phyloP scores from a whole-genome alignment of 192 early-diverging fungal genomes.

The Glomus cerebriforme region DNA sequence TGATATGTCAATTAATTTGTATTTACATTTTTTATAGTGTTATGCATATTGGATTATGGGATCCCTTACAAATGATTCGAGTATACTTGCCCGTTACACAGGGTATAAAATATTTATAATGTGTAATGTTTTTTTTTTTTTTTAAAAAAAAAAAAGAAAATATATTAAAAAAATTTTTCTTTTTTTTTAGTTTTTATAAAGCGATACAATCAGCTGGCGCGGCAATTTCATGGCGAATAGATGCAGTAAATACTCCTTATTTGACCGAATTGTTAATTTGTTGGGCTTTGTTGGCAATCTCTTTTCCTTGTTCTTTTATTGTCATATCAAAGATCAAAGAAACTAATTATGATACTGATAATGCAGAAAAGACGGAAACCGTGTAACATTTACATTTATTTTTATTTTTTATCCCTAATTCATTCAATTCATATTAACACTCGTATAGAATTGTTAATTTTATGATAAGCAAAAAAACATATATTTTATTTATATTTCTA shows the following conservation, averaged over 20 bases:
- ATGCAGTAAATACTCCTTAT: conserved; percentile 47
- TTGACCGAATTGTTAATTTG: conserved; percentile 43
- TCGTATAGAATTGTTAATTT: too few relatives aligned
- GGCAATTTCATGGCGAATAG: conserved; percentile 72
- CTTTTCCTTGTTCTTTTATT: conserved; percentile 39
- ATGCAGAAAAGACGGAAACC: too few relatives aligned
- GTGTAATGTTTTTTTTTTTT: neutral
- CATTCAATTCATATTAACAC: too few relatives aligned
- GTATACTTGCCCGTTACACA: conserved; percentile 68
- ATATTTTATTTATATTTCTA: too few relatives aligned
- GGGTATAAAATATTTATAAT: conserved; percentile 34
- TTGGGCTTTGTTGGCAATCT: conserved; percentile 41
- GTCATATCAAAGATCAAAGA: conserved; percentile 39
- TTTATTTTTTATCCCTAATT: too few relatives aligned
- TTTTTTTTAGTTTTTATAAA: conserved; percentile 75
- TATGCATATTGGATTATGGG: conserved; percentile 85
- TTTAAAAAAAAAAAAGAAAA: too few relatives aligned
- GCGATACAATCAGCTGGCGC: conserved; percentile 81
- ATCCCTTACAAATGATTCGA: conserved; percentile 79
- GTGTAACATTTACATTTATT: too few relatives aligned
- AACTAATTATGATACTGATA: conserved; percentile 5
- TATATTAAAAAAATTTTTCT: too few relatives aligned
- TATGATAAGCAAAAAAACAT: too few relatives aligned
- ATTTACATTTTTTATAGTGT: conserved; percentile 14
- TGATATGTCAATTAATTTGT: neutral